phyloP scores from a whole-genome alignment of 108 stramenopile species.

The Skeletonema potamos region DNA sequence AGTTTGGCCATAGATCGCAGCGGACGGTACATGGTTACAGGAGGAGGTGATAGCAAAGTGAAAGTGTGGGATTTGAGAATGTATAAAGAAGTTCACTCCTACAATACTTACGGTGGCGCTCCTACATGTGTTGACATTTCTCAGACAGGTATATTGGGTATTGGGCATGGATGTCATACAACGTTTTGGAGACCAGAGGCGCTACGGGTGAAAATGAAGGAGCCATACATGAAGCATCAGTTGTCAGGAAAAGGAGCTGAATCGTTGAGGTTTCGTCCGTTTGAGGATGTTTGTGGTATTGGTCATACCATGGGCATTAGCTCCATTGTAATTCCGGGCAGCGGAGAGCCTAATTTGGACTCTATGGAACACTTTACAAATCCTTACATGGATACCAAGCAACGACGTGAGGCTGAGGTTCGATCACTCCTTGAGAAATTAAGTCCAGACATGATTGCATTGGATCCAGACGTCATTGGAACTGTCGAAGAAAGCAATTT shows the following conservation, averaged over 20 bases:
- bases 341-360: conserved; percentile 96
- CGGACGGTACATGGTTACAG: conserved; percentile 91
- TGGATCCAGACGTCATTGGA: conserved; percentile 91
- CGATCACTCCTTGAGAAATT: conserved; percentile 94
- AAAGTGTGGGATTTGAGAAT: conserved; percentile 97
- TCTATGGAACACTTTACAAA: conserved; percentile 89
- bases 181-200: conserved; percentile 91
- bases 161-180: conserved; percentile 84
- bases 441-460: conserved; percentile 91
- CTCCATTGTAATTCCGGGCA: conserved; percentile 95
- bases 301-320: conserved; percentile 91
- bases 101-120: conserved; percentile 61
- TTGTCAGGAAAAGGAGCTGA: conserved; percentile 66
- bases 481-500: conserved; percentile 77
- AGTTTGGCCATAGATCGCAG: conserved; percentile 80
- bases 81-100: conserved; percentile 67
- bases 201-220: conserved; percentile 59
- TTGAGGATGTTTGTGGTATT: conserved; percentile 95
- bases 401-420: conserved; percentile 95
- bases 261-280: conserved; percentile 91
- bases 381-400: conserved; percentile 89
- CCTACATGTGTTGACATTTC: conserved; percentile 86
- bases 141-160: conserved; percentile 89
- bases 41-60: conserved; percentile 80
- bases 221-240: conserved; percentile 92